Conservation (phyloP, 768 basidiomycete species). For the Glaciozyma antarctica region DNA sequence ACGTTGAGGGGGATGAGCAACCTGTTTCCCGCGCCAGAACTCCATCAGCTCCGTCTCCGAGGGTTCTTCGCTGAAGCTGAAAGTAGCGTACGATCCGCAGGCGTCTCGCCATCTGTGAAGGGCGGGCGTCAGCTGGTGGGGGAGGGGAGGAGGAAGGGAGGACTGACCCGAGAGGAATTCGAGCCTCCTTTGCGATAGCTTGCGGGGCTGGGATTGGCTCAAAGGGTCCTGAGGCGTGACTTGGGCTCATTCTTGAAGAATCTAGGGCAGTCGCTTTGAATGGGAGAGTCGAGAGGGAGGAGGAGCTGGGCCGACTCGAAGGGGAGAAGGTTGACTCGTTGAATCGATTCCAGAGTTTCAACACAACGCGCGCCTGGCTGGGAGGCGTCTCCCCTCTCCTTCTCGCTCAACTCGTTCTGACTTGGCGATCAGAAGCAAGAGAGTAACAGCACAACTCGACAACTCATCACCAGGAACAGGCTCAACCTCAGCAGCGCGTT, state of each 20-base stretch:
- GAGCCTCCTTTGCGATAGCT: constrained; percentile 10
- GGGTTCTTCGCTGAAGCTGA: not conserved
- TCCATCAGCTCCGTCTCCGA: constrained; percentile 4
- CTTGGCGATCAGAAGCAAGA: no score
- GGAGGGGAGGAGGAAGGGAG: not conserved
- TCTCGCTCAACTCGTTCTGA: not conserved
- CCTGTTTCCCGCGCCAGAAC: constrained; percentile 9
- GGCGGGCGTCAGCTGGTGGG: not conserved
- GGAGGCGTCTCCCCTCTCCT: not conserved
- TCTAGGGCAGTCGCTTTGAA: no score
- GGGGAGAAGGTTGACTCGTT: no score
- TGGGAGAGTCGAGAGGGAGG: no score
- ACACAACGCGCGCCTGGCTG: no score
- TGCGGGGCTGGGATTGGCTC: constrained; percentile 17
- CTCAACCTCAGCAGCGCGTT: not conserved
- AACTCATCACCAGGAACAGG: no score
- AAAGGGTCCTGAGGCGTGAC: constrained; percentile 19
- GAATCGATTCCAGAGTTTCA: no score
- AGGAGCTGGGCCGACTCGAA: no score
- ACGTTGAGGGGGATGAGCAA: constrained; percentile 34
- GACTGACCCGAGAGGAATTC: constrained; percentile 26
- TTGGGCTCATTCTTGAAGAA: not conserved
- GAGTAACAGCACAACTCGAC: not conserved
- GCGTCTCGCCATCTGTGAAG: constrained; percentile 24
- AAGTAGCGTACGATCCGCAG: constrained; percentile 26